A percentile compares a stretch with the other conserved stretches of the same genome.
Evolutionary conservation across 1,284 basidiomycete genomes (phyloP).

Genomic region (Macrocybe sp.): DNA sequence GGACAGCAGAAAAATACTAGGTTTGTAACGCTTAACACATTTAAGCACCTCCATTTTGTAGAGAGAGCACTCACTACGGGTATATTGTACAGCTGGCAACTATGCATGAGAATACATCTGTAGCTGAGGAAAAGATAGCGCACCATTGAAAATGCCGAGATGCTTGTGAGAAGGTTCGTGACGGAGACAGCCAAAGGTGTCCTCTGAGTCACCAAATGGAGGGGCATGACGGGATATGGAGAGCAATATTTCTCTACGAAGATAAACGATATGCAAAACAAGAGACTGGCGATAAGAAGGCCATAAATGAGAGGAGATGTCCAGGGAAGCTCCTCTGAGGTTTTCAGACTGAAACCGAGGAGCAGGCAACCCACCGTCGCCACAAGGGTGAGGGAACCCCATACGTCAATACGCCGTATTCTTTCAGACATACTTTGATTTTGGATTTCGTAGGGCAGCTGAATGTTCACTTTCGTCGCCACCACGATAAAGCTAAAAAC

Average conservation of each 20-base stretch:
- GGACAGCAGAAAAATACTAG: conserved; percentile 84
- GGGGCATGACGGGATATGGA: conserved; percentile 81
- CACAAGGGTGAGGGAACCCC: conserved; percentile 79
- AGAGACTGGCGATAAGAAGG: conserved; percentile 51
- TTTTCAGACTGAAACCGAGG: conserved; percentile 75
- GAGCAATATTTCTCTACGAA: conserved; percentile 71
- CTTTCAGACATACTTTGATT: conserved; percentile 57
- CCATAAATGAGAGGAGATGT: conserved; percentile 64
- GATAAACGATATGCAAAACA: conserved; percentile 59
- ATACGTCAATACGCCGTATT: conserved; percentile 74
- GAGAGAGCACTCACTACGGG: conserved; percentile 52
- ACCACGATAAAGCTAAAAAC: conserved; percentile 66
- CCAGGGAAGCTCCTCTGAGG: conserved; percentile 79
- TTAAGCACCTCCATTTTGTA: not conserved
- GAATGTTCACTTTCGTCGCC: conserved; percentile 68
- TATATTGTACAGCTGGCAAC: conserved; percentile 72
- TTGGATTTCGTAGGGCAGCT: conserved; percentile 54
- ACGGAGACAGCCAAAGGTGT: conserved; percentile 79
- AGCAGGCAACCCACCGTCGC: conserved; percentile 69
- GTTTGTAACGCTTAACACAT: conserved; percentile 4
- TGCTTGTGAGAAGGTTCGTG: conserved; percentile 73
- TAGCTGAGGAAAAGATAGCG: conserved; percentile 23
- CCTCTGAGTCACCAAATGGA: conserved; percentile 67
- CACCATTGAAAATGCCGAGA: conserved; percentile 78
- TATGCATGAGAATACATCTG: conserved; percentile 4